These are phyloP conservation scores for Scheffersomyces amazonensis DNA, from an alignment of 805 yeast genomes.

Conservation along the genomic window DNA sequence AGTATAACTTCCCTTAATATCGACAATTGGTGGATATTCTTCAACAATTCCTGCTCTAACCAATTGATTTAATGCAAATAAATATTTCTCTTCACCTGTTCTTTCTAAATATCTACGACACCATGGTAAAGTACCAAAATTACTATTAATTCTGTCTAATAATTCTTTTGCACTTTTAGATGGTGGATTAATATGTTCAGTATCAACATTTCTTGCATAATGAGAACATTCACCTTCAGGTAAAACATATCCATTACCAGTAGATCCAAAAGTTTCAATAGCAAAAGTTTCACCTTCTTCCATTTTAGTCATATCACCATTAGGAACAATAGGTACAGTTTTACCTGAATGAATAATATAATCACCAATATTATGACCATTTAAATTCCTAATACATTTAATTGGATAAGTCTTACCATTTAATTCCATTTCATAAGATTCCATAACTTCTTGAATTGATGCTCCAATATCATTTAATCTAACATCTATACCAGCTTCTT, in stretches of 20 bases:
- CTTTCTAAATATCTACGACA: slow-evolving; percentile 94
- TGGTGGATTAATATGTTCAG: slow-evolving; percentile 40
- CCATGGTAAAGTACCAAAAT: slow-evolving; percentile 94
- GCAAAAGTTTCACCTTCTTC: slow-evolving; percentile 99
- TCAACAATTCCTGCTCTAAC: slow-evolving; percentile 85
- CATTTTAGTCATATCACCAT: slow-evolving; percentile 94
- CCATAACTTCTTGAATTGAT: slow-evolving; percentile 96
- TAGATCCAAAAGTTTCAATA: slow-evolving; percentile 96
- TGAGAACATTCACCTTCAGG: slow-evolving; percentile 93
- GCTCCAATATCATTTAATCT: slow-evolving; percentile 94
- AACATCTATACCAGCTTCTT: slow-evolving; percentile 94
- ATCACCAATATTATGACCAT: slow-evolving; percentile 90
- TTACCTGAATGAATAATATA: slow-evolving; percentile 91
- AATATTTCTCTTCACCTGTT: slow-evolving; percentile 86
- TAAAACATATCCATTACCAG: slow-evolving; percentile 89
- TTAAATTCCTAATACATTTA: slow-evolving; percentile 85
- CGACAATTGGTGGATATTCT: slow-evolving; percentile 92
- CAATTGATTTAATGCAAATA: slow-evolving; percentile 79
- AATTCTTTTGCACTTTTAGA: slow-evolving; percentile 68
- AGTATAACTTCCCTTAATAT: slow-evolving; percentile 79
- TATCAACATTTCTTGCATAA: slow-evolving; percentile 65
- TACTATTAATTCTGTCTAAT: slow-evolving; percentile 64
- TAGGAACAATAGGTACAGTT: slow-evolving; percentile 93
- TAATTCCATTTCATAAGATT: slow-evolving; percentile 87
- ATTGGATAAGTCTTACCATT: slow-evolving; percentile 83